Percentiles rank a stretch among this genome's conserved stretches.
These are phyloP conservation scores for Boletus pseudo-olivaceus DNA, from an alignment of 768 basidiomycete species.

Conservation along the genomic window DNA sequence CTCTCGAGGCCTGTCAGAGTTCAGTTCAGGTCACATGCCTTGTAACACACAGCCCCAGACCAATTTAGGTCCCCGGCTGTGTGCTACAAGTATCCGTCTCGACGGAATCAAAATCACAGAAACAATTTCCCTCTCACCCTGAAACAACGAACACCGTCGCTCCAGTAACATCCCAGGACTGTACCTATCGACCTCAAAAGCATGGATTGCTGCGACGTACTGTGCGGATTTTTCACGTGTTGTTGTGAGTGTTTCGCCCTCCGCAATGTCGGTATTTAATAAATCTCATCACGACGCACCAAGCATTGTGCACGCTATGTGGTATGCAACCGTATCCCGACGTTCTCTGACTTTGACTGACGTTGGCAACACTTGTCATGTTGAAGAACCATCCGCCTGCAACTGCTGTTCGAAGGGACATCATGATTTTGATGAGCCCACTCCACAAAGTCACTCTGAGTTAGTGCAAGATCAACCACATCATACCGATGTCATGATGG, in stretches of 20 bases:
- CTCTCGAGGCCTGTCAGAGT: no score
- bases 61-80: neutral
- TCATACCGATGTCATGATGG: conserved; percentile 10
- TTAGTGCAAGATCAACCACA: conserved; percentile 19
- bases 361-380: neutral
- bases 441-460: neutral
- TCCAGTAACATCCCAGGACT: neutral
- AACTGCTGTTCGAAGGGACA: conserved; percentile 15
- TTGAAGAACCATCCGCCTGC: conserved; percentile 13
- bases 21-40: neutral
- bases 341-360: neutral
- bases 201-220: conserved; percentile 27
- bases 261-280: neutral
- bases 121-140: neutral
- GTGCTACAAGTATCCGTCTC: neutral
- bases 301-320: conserved; percentile 14
- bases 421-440: neutral
- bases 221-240: conserved; percentile 19
- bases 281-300: neutral
- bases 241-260: conserved; percentile 13
- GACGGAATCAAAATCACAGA: neutral
- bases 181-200: neutral
- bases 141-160: neutral
- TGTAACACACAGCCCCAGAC: no score
- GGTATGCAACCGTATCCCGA: conserved; percentile 6